Base-by-base conservation (phyloP, 139 green algal genomes). In the Astrephomene gubernaculifera region DNA sequence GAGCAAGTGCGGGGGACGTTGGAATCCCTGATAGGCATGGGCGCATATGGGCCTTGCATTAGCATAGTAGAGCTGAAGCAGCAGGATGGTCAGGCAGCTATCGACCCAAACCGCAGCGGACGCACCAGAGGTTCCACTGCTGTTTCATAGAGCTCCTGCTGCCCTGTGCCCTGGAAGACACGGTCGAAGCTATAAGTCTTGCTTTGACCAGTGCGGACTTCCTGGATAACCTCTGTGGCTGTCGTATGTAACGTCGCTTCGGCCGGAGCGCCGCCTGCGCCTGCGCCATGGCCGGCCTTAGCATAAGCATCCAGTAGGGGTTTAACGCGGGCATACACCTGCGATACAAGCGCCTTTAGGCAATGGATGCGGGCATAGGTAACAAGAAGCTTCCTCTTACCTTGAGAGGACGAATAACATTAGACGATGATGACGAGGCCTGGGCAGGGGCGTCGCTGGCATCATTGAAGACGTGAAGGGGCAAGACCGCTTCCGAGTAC, bases 131-230 rank as follows among this genome's bases (percentile, higher is more conserved):
- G 76, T 41, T 72, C 60, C 0, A 83, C 25, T 17, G 76, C 57
- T 1, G 60, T 41, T 22, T 44, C 21, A 14, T 43, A 83, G 14
- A 83, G 45, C 0, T 41, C 60, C 41, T 63, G 29, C 17, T 83
- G 60, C 36, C 61, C 60, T 4, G 76, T 73, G 60, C 76, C 76
- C 76, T 72, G n/a, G 41, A 83, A 83, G 2, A 83, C 76, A 2
- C n/a, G 0, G 38, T 57, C 38, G 75, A 82, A 82, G 6, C 35
- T 43, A 31, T 71, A 83, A 4, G 73, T 41, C 12, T 33, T 49
- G 9, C 22, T 10, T 4, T 38, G 25, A 27, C 54, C 54, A 10
- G 41, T 57, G 36, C 74, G 74, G 31, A 35, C 31, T 24, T 38
- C 38, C 25, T 44, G 74, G 24, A 57, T 27, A 0, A 72, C 41